Evolutionary conservation across 2,329 filamentous ascomycete genomes (phyloP).

Genomic region (Aspergillus fijiensis): DNA sequence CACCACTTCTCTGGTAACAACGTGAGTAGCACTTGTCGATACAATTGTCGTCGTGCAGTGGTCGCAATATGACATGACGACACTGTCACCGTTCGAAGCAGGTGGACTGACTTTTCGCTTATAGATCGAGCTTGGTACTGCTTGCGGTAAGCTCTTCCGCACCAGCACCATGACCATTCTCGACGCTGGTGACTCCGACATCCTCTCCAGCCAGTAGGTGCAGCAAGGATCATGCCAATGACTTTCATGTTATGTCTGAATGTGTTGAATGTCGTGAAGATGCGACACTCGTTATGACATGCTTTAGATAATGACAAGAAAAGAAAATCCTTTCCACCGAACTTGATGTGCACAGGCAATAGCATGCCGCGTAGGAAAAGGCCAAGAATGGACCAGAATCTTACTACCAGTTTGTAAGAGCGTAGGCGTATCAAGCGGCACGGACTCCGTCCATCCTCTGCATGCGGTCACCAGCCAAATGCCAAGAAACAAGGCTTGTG

Average conservation of each 20-base stretch:
- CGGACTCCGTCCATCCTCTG: neutral
- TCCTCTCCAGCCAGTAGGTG: conserved; percentile 60
- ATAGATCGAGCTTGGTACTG: conserved; percentile 97
- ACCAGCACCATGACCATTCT: conserved; percentile 97
- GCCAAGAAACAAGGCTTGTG: neutral
- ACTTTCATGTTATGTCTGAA: conserved; percentile 24
- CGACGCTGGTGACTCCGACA: conserved; percentile 98
- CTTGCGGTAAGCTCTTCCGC: conserved; percentile 98
- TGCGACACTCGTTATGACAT: conserved; percentile 12
- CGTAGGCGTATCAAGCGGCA: neutral
- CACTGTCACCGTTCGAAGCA: conserved; percentile 19
- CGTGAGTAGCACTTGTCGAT: conserved; percentile 63
- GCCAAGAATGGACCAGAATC: neutral
- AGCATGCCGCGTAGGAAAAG: neutral
- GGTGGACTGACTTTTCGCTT: conserved; percentile 57
- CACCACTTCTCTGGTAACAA: conserved; percentile 99
- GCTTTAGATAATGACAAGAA: conserved; percentile 28
- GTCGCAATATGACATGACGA: neutral
- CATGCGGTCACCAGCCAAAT: neutral
- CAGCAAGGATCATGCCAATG: conserved; percentile 15
- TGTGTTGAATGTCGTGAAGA: conserved; percentile 12
- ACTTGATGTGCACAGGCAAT: neutral
- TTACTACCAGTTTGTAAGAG: neutral
- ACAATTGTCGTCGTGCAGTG: neutral
- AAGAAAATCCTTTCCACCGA: conserved; percentile 17